These are phyloP conservation scores for Podospora fimiseda DNA, from an alignment of 495 filamentous ascomycete genomes.

Conservation along the genomic window DNA sequence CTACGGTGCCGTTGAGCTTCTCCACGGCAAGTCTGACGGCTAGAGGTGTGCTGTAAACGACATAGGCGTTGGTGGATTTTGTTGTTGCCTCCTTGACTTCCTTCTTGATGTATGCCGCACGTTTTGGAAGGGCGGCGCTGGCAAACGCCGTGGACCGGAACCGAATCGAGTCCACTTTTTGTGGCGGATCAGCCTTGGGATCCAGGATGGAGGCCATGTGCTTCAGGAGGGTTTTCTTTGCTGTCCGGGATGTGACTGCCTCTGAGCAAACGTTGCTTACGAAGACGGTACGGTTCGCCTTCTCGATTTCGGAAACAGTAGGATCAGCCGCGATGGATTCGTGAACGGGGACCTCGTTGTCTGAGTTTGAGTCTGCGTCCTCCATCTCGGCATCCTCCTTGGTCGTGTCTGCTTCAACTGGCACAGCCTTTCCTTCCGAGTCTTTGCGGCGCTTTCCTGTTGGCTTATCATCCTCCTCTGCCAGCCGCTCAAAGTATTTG, in stretches of 20 bases:
- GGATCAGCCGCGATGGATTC: constrained; percentile 44
- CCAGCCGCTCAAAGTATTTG: constrained; percentile 70
- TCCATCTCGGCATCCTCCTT: constrained; percentile 18
- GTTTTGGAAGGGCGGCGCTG: constrained; percentile 71
- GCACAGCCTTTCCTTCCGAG: constrained; percentile 18
- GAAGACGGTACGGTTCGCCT: constrained; percentile 86
- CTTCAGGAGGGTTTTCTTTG: constrained; percentile 65
- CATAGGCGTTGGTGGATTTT: constrained; percentile 91
- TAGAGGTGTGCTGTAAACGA: constrained; percentile 66
- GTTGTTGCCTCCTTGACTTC: constrained; percentile 81
- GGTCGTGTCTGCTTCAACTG: constrained; percentile 19
- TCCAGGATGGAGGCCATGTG: constrained; percentile 54
- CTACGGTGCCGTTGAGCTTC: constrained; percentile 72
- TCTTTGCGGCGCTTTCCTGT: constrained; percentile 43
- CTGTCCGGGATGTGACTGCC: constrained; percentile 73
- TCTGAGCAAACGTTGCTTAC: constrained; percentile 80
- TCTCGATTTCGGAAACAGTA: constrained; percentile 59
- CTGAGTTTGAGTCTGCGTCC: constrained; percentile 22
- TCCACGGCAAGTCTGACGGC: constrained; percentile 71
- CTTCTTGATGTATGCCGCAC: constrained; percentile 78
- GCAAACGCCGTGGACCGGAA: constrained; percentile 89
- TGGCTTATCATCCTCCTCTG: constrained; percentile 40
- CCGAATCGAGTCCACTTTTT: constrained; percentile 80
- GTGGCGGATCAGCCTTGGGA: constrained; percentile 38
- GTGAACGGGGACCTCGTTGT: constrained; percentile 35